Base-by-base conservation (phyloP, 768 basidiomycete species). In the Calocybe indica region DNA sequence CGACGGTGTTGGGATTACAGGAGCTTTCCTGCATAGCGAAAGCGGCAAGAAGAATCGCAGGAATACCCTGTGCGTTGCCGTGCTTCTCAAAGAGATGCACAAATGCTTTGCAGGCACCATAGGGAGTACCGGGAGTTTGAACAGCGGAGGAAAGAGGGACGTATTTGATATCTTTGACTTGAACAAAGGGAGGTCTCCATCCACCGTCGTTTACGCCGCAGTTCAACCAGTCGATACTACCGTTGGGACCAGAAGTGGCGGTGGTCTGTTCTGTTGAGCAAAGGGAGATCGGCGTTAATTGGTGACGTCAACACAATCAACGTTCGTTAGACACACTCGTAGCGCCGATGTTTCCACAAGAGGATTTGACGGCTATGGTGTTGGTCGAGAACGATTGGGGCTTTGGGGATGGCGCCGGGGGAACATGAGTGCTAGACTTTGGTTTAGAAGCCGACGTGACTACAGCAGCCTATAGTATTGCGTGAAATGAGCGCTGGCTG, bases 11-110 rank as follows among this genome's bases (percentile, higher is more conserved):
- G 2, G 82, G 75, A 54, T 85, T 82, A 72, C 92, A 95, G 35
- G 65, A 62, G 47, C 70, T 74, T 62, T 95, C 93, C 62, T 94
- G 91, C 83, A 95, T 85, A 31, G 91, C 90, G 54, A 95, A 85
- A 0, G 90, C 76, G 2, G 91, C 92, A 34, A 94, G 63, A 53
- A 94, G 68, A 60, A 92, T 88, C 6, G 88, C 61, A 22, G 85
- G 86, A 30, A 92, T 51, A 12, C 57, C 70, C 53, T 65, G 67
- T 56, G 75, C 53, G n/a, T 54, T 47, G 14, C 71, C 85, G 46
- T 82, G 76, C 61, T 78, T 65, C 48, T 86, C 69, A 60, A 91
- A 90, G n/a, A 74, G 51, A 3, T 48, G 43, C 33, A 83, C 61
- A 54, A 65, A 84, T 5, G 53, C 32, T n/a, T 55, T 53, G 64